Percentiles rank a stretch among this genome's conserved stretches.
Conservation (phyloP, 305 asterid species). For the Fraxinus angustifolia region DNA sequence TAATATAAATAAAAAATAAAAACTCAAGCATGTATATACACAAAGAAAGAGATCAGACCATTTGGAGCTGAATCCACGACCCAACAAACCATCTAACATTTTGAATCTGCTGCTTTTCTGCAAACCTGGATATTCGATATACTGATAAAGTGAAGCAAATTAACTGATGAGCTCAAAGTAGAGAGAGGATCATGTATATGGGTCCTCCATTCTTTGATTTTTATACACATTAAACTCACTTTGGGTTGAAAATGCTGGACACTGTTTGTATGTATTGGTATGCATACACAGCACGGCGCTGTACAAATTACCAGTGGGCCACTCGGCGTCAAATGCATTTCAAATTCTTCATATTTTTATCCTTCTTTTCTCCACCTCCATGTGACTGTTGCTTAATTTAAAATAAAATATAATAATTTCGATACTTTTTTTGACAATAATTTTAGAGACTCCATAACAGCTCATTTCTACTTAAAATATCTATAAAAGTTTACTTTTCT, state of each 20-base stretch:
- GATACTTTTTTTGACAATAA: neutral
- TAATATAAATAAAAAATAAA: neutral
- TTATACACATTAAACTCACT: constrained; percentile 4
- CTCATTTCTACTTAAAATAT: too few relatives aligned
- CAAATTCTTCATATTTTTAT: neutral
- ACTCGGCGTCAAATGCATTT: neutral
- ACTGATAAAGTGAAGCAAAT: constrained; percentile 20
- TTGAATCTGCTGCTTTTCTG: constrained; percentile 34
- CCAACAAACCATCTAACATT: constrained; percentile 85
- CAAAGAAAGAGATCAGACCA: constrained; percentile 44
- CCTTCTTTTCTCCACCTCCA: neutral
- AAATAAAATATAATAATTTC: too few relatives aligned
- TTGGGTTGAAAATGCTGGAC: neutral
- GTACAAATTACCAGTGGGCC: neutral
- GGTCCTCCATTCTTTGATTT: constrained; percentile 32
- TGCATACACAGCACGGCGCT: neutral
- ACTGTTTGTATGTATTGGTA: neutral
- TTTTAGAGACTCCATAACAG: too few relatives aligned
- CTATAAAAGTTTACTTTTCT: too few relatives aligned
- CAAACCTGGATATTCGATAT: constrained; percentile 17
- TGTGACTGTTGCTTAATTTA: neutral
- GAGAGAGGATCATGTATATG: constrained; percentile 24
- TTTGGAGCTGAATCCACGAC: constrained; percentile 83
- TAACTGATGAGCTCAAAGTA: neutral
- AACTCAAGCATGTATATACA: neutral